Evolutionary conservation across 192 early-diverging fungal genomes (phyloP).

Genomic region (Thoreauomyces humboldtii): DNA sequence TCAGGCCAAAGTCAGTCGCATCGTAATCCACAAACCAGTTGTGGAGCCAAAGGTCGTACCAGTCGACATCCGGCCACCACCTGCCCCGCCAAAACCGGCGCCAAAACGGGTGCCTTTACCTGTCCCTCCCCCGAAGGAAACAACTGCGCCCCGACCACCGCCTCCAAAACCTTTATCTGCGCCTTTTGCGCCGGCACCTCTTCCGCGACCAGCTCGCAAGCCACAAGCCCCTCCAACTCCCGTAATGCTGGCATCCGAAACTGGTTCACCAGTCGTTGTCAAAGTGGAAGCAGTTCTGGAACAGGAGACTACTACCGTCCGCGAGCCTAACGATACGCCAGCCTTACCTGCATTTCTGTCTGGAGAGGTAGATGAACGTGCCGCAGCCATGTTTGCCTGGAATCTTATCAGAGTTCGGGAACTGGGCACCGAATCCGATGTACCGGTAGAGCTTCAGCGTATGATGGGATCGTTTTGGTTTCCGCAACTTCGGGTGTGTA

Average conservation of each 20-base stretch:
- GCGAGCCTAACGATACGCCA: not conserved
- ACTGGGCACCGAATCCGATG: constrained; percentile 17
- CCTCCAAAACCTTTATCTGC: not conserved
- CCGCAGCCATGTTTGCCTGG: constrained; percentile 36
- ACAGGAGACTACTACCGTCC: not conserved
- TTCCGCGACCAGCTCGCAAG: too few species aligned
- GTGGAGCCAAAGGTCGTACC: too few species aligned
- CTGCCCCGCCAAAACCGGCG: not conserved
- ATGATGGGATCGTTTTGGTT: constrained; percentile 46
- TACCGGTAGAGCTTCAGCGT: constrained; percentile 25
- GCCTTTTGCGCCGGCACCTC: not conserved
- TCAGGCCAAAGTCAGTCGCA: too few species aligned
- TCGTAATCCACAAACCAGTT: too few species aligned
- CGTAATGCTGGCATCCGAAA: too few species aligned
- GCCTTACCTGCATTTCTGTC: not conserved
- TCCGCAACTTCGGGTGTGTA: constrained; percentile 38
- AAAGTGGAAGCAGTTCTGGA: not conserved
- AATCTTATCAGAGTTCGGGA: constrained; percentile 33
- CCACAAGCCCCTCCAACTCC: too few species aligned
- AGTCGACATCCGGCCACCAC: not conserved
- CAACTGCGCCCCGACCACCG: not conserved
- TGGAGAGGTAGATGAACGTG: constrained; percentile 12
- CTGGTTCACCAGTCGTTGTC: too few species aligned
- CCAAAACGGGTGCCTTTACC: not conserved
- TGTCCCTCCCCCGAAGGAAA: not conserved